Base-by-base conservation (phyloP, 805 yeast genomes). In the Myxozyma lipomycoides region DNA sequence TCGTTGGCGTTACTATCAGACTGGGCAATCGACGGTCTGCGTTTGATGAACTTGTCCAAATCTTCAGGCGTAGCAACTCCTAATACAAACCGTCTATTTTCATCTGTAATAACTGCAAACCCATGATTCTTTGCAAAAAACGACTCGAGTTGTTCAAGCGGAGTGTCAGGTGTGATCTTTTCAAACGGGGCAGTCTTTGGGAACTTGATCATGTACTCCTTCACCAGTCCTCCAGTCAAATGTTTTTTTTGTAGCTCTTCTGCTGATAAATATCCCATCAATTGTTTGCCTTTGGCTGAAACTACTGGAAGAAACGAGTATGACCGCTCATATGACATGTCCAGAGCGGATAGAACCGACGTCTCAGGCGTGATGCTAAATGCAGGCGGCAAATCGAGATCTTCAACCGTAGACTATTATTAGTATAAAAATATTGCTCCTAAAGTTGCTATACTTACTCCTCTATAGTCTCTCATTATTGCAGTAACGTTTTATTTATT, bases 51-150 rank as follows among this genome's bases (percentile, higher is more conserved):
- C 51, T 66, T 67, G 7, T 67, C 64, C 54, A 77, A 63, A 58
- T 75, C 79, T 39, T 73, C 75, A 22, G 74, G 73, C 1, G 81
- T 78, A 25, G 80, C 83, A 17, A 79, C 82, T 3, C 82, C 84
- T 47, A 79, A 72, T 9, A 79, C 82, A 62, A 78, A 74, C 55
- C 71, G 71, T 3, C 79, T 74, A 42, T 73, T 73, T 23, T 64
- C 73, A 55, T 78, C 81, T 40, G 83, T 78, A 43, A 79, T 44
- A n/a, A 78, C 78, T 3, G 83, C 83, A 61, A 79, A 77, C 55
- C 71, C 77, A 52, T 73, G 68, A 17, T 78, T 81, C 19, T 64
- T 50, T 5, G 35, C 51, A 63, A 79, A 78, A 56, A 79, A 79
- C 32, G 55, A 61, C 19, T 78, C 79, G 56, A 79, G 72, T 1